Percentiles rank a stretch among this genome's conserved stretches.
phyloP scores from a whole-genome alignment of 2,329 filamentous ascomycete genomes.

The Aureobasidium sp. region DNA sequence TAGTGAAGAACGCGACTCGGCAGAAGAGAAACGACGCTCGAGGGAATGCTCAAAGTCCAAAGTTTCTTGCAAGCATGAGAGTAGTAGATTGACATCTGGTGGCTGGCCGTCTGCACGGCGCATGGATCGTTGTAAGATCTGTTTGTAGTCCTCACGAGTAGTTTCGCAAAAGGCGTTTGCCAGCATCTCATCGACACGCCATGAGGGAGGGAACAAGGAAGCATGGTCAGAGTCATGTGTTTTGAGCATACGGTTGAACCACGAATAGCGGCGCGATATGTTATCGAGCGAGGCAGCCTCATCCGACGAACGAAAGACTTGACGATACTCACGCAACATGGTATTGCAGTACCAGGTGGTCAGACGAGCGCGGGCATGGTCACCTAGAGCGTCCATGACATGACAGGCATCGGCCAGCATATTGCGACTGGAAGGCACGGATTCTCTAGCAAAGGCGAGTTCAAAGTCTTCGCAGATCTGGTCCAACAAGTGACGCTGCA shows the following conservation, averaged over 20 bases:
- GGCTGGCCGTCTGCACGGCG: conserved; percentile 66
- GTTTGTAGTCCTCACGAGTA: conserved; percentile 90
- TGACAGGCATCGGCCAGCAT: conserved; percentile 79
- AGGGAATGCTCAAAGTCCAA: conserved; percentile 92
- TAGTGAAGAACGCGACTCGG: conserved; percentile 65
- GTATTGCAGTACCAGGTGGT: conserved; percentile 98
- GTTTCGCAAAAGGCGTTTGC: conserved; percentile 92
- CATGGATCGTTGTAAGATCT: conserved; percentile 81
- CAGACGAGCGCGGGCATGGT: conserved; percentile 70
- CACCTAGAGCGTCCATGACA: conserved; percentile 91
- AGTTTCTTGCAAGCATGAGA: conserved; percentile 88
- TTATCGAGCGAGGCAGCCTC: conserved; percentile 96
- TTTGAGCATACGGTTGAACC: conserved; percentile 94
- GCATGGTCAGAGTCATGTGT: conserved; percentile 92
- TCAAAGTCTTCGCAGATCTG: conserved; percentile 99
- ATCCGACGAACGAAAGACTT: conserved; percentile 92
- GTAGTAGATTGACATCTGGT: conserved; percentile 79
- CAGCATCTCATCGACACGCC: conserved; percentile 84
- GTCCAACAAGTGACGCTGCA: conserved; percentile 86
- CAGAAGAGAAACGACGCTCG: conserved; percentile 68
- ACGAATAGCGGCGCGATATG: conserved; percentile 86
- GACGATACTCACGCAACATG: conserved; percentile 86
- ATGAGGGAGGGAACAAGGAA: conserved; percentile 73
- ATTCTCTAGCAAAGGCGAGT: conserved; percentile 81
- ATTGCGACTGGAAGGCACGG: conserved; percentile 60